Evolutionary conservation across 169 alveolate genomes (phyloP).

Genomic region (Eimeria tenella): DNA sequence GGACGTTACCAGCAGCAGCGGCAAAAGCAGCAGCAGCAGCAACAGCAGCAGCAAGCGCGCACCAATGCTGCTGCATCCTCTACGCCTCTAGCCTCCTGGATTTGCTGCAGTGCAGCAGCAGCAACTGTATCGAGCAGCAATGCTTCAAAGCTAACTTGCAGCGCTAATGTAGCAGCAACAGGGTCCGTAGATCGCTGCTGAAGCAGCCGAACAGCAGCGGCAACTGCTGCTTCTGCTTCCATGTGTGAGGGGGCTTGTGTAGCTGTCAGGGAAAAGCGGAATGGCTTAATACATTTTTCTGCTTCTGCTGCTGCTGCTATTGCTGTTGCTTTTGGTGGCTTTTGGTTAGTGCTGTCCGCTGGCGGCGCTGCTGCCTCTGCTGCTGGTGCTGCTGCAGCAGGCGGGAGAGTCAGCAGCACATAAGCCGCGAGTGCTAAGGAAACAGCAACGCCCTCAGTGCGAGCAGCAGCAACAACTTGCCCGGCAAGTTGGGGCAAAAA

Average conservation of each 20-base stretch:
- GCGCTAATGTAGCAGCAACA: slow-evolving; percentile 11
- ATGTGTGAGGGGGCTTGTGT: neutral
- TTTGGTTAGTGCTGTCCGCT: no score
- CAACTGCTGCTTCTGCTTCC: slow-evolving; percentile 37
- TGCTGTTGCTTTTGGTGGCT: neutral
- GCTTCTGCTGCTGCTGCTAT: slow-evolving; percentile 11
- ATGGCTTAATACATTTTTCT: neutral
- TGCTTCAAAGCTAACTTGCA: slow-evolving; percentile 33
- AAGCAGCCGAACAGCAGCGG: neutral
- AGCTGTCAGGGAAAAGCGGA: neutral
- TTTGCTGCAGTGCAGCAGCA: neutral
- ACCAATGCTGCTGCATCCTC: slow-evolving; percentile 42
- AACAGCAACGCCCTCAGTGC: neutral
- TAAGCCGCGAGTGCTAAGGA: slow-evolving; percentile 12
- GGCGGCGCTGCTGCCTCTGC: slow-evolving; percentile 4
- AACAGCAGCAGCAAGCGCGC: neutral
- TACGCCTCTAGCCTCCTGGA: neutral
- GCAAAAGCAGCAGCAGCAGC: neutral
- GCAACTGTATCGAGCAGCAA: slow-evolving; percentile 15
- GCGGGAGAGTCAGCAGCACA: slow-evolving; percentile 8
- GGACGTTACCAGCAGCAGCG: neutral
- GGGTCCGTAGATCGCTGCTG: neutral
- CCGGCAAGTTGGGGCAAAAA: neutral
- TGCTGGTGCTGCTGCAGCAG: slow-evolving; percentile 19
- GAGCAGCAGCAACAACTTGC: neutral